phyloP scores from a whole-genome alignment of 495 filamentous ascomycete species.

The Penicillium pancosmium region DNA sequence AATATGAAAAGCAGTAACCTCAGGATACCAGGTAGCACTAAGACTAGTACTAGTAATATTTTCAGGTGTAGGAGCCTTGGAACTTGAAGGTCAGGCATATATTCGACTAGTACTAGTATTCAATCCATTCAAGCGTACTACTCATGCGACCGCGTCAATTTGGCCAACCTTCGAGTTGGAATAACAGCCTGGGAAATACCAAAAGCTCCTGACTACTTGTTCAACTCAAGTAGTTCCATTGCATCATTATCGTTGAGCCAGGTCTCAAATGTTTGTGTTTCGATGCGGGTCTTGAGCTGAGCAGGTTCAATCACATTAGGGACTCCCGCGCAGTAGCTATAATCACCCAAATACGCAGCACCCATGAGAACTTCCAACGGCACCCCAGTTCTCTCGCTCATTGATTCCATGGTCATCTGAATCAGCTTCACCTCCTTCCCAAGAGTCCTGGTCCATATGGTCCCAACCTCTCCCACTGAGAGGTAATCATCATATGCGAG shows the following conservation, averaged over 20 bases:
- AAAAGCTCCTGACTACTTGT: background rate
- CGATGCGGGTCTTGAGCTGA: slow-evolving; percentile 32
- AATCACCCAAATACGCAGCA: slow-evolving; percentile 37
- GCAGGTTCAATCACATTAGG: slow-evolving; percentile 34
- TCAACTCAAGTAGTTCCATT: slow-evolving; percentile 9
- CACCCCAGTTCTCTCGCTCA: slow-evolving; percentile 37
- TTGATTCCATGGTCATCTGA: slow-evolving; percentile 29
- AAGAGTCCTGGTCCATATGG: slow-evolving; percentile 35
- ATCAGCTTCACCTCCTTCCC: slow-evolving; percentile 33
- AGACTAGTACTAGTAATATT: too few relatives aligned
- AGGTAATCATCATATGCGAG: slow-evolving; percentile 46
- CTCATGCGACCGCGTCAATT: too few relatives aligned
- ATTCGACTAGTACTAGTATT: too few relatives aligned
- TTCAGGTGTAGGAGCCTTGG: too few relatives aligned
- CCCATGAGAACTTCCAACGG: slow-evolving; percentile 42
- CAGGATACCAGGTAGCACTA: too few relatives aligned
- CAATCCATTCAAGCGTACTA: too few relatives aligned
- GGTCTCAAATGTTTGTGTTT: slow-evolving; percentile 34
- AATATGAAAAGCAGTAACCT: too few relatives aligned
- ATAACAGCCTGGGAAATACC: too few relatives aligned
- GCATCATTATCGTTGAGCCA: slow-evolving; percentile 28
- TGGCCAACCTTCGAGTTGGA: too few relatives aligned
- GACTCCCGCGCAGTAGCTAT: slow-evolving; percentile 44
- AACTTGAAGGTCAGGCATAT: too few relatives aligned
- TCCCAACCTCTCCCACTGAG: slow-evolving; percentile 30